phyloP scores from a whole-genome alignment of 768 basidiomycete genomes.

The Cystobasidium onofrii region DNA sequence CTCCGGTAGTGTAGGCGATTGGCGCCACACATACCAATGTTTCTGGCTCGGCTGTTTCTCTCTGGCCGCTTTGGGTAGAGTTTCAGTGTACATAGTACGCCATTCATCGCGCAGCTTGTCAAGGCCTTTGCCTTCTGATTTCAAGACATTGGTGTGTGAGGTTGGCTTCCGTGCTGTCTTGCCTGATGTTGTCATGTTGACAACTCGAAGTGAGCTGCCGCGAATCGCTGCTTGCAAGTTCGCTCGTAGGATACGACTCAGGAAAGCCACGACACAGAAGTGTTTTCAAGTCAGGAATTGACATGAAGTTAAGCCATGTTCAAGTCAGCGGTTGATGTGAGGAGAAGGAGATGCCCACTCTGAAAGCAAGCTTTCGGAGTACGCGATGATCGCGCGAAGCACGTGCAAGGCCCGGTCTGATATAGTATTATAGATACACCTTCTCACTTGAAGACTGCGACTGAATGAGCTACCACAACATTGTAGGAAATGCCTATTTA shows the following conservation, averaged over 20 bases:
- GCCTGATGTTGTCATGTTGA: background rate
- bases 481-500: background rate
- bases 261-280: no score
- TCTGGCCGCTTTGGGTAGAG: slow-evolving; percentile 12
- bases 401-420: no score
- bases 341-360: background rate
- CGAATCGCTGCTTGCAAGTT: no score
- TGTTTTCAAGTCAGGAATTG: no score
- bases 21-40: slow-evolving; percentile 10
- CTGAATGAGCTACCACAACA: background rate
- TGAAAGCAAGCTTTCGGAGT: background rate
- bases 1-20: no score
- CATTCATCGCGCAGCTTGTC: background rate
- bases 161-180: background rate
- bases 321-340: background rate
- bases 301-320: no score
- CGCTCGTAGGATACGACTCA: no score
- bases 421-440: no score
- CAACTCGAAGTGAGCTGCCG: background rate
- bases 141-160: background rate
- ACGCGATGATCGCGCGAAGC: background rate
- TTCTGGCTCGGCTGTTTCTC: background rate
- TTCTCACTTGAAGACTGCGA: no score
- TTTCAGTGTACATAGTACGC: slow-evolving; percentile 1
- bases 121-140: background rate